Evolutionary conservation across 1,284 basidiomycete species (phyloP), one percentile per base, ranked within the genome.

Genomic region (Rhodofomes roseus): DNA sequence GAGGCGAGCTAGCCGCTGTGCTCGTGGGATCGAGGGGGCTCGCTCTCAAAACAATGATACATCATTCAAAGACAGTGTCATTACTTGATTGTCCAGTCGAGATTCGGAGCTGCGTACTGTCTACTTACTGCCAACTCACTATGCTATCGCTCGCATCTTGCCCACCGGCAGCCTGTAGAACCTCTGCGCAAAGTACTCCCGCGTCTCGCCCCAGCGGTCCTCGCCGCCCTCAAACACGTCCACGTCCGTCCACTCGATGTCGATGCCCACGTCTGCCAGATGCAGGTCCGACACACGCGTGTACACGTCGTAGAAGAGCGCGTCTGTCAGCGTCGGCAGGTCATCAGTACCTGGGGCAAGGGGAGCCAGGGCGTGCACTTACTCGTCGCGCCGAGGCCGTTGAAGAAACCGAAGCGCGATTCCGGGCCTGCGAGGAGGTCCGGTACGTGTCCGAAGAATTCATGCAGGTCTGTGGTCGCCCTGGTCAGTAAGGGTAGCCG

Each of bases 321-420:
- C 79, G 74, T 95, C 93, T 95, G 69, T 20, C 29, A n/a, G 58
- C 56, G 23, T 41, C 14, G 48, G 40, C 7, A 9, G 22, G n/a
- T 18, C 41, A 18, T 56, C 29, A 53, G 40, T 34, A 8, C 23
- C 6, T 18, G 20, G 39, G 11, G n/a, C 14, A 11, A 4, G 27
- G 18, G 25, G 39, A 36, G 8, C 56, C 43, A 60, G 56, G 23
- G 36, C 34, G 54, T 55, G 62, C 18, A 77, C 77, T 62, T 70
- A 93, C 95, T 96, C 9, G 95, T 98, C 23, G 95, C 96, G 18
- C 93, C 97, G 1, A 99, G 81, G 4, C 96, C 96, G 71, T 99
- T 95, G 83, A 98, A 99, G 77, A 98, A 99, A 60, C 94, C 91
- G 72, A 96, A 94, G n/a, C 87, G 79, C 20, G 92, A 88, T 3